Percentiles rank a stretch among this genome's conserved stretches.
Evolutionary conservation across 139 green algal genomes (phyloP).

Genomic region (Micractinium sp.): DNA sequence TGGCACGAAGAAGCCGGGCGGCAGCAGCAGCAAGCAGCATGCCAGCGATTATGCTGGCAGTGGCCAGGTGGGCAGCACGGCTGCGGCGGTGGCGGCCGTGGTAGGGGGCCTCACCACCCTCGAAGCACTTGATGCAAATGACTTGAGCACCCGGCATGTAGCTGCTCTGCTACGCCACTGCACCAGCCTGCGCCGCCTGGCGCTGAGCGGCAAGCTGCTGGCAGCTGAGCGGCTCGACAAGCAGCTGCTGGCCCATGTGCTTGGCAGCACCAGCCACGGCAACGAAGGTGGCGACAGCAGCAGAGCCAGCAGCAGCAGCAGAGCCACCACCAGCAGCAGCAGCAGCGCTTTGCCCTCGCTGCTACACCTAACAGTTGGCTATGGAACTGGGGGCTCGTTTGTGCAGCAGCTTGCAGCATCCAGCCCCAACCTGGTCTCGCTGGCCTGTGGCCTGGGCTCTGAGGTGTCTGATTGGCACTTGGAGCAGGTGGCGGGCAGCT

Average conservation of each 20-base stretch:
- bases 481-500: neutral
- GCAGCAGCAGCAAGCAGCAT: neutral
- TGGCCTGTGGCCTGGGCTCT: neutral
- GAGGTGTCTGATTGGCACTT: neutral
- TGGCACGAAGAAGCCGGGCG: neutral
- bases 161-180: neutral
- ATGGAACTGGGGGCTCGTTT: neutral
- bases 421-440: neutral
- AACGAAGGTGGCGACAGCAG: too few species aligned
- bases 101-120: neutral
- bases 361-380: neutral
- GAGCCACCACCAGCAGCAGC: neutral
- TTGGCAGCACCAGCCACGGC: too few species aligned
- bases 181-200: conserved; percentile 9
- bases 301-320: too few species aligned
- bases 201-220: neutral
- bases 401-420: neutral
- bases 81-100: neutral
- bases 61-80: neutral
- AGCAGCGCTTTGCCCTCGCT: neutral
- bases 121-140: neutral
- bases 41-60: too few species aligned
- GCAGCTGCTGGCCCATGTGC: neutral
- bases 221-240: neutral
- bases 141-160: neutral